Conservation (phyloP, 441 rosid genomes). For the Bruguiera hainesii region DNA sequence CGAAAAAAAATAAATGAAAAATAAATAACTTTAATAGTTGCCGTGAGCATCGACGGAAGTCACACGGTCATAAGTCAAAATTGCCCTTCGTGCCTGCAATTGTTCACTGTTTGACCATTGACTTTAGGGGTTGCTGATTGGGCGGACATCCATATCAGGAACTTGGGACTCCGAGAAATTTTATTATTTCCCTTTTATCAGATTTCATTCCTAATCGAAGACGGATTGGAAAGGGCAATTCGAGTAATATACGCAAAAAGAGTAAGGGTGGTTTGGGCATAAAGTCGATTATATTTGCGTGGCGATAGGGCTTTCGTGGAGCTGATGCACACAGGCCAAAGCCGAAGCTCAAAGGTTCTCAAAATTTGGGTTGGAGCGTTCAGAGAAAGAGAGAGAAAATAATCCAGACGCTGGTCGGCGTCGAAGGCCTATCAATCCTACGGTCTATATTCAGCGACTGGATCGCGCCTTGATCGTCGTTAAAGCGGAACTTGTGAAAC, state of each 20-base stretch:
- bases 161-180: no score
- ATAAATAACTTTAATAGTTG: no score
- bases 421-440: background rate
- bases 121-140: no score
- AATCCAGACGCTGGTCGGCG: background rate
- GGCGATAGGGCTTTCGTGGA: slow-evolving; percentile 39
- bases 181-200: no score
- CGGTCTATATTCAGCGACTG: background rate
- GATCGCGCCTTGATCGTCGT: background rate
- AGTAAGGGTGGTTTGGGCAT: slow-evolving; percentile 27
- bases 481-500: background rate
- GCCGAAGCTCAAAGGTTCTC: background rate
- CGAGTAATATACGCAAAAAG: background rate
- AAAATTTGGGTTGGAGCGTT: background rate
- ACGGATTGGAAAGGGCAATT: slow-evolving; percentile 15
- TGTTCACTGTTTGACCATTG: no score
- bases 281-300: slow-evolving; percentile 28
- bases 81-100: no score
- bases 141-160: no score
- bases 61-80: no score
- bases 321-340: slow-evolving; percentile 17
- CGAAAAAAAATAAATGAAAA: no score
- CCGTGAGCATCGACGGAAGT: no score
- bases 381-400: no score
- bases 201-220: no score